Conservation (phyloP, 371 early-diverging fungal genomes). For the Mucor piriformis region DNA sequence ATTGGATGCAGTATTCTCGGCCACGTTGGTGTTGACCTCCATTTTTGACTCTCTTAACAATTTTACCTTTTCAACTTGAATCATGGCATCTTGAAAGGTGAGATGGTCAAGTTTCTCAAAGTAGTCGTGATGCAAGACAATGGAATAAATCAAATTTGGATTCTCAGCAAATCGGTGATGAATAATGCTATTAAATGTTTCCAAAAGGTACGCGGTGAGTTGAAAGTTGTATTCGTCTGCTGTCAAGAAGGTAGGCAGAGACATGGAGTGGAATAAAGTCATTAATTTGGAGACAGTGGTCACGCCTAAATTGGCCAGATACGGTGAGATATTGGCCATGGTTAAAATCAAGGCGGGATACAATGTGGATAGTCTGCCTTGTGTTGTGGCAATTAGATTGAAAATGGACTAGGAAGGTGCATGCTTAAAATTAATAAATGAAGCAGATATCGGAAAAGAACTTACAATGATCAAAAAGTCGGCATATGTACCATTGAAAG, state of each 20-base stretch:
- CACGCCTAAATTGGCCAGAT: constrained; percentile 72
- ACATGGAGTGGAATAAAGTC: constrained; percentile 73
- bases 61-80: constrained; percentile 59
- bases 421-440: no score
- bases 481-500: constrained; percentile 78
- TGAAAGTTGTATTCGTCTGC: constrained; percentile 77
- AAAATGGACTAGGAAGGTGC: constrained; percentile 63
- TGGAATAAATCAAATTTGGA: constrained; percentile 75
- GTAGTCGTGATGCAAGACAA: constrained; percentile 70
- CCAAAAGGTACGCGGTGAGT: constrained; percentile 71
- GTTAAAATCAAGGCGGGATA: constrained; percentile 78
- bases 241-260: constrained; percentile 81
- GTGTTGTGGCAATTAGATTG: constrained; percentile 75
- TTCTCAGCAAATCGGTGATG: constrained; percentile 82
- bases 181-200: constrained; percentile 78
- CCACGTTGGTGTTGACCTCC: background rate
- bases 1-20: no score
- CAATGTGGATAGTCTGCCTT: constrained; percentile 64
- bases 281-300: constrained; percentile 75
- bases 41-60: constrained; percentile 38
- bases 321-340: constrained; percentile 83
- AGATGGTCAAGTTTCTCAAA: constrained; percentile 67
- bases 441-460: background rate
- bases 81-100: constrained; percentile 62
- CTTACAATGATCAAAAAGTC: constrained; percentile 80